Evolutionary conservation across 768 basidiomycete genomes (phyloP), one percentile per base, ranked within the genome.

Genomic region (Rubroboletus pulcherrimus): DNA sequence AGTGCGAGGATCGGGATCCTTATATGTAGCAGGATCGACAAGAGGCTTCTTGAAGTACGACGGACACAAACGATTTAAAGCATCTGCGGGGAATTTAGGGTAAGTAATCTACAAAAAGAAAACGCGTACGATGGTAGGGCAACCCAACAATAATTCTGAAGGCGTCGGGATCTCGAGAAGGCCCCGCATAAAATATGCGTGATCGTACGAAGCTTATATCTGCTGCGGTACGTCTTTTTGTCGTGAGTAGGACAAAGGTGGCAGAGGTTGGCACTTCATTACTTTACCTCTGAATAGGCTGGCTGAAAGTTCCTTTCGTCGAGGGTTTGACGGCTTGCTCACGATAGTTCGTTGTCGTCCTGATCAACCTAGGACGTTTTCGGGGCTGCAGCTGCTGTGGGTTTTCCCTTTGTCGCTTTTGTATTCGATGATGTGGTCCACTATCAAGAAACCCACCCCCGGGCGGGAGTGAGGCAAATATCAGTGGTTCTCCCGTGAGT

Each of bases 401-500:
- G 0, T 37, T 29, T 26, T 64, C 61, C 54, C 61, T 56, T 63
- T 68, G 68, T 54, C 54, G 61, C 53, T 66, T 63, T 57, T 50
- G 66, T 63, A 49, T 48, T 29, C 26, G 55, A 24, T 24, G 21
- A 12, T 41, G 39, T 7, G 30, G 19, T 14, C 49, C 61, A 4
- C 29, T 52, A 3, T 54, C 47, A 37, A 72, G 56, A 26, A 56
- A 54, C 21, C 53, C 55, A 6, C 55, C 51, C 0, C 49, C 49
- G 3, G 38, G 53, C 1, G 70, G 69, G 61, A 72, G 59, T 14
- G 70, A 72, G 1, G 74, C 60, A 37, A 79, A 77, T 26, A 84
- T 73, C 24, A 96, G 67, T 0, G 89, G 86, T 35, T 77, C 75
- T 5, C 95, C 95, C 0, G 86, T 82, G 54, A 97, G 67, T 69